Conservation (phyloP, 768 basidiomycete genomes). For the Chalciporus piperatus region DNA sequence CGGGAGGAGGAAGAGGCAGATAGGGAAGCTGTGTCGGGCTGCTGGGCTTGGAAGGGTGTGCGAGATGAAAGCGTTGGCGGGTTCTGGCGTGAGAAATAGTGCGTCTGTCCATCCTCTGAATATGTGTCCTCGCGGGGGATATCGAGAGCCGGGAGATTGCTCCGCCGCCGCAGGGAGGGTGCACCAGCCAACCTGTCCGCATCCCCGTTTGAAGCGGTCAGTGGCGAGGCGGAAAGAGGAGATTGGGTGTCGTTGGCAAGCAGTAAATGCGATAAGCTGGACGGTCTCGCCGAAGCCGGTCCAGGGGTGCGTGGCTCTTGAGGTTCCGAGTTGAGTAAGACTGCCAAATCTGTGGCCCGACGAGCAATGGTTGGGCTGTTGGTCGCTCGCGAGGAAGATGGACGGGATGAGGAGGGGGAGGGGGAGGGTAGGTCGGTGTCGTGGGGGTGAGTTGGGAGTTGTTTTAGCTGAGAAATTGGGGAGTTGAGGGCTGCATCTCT, state of each 20-base stretch:
- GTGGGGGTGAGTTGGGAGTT: conserved; percentile 29
- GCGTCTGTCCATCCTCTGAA: conserved; percentile 20
- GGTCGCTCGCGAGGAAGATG: conserved; percentile 31
- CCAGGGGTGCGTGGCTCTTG: conserved; percentile 36
- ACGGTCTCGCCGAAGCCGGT: conserved; percentile 38
- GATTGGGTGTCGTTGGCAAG: conserved; percentile 29
- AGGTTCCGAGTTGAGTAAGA: conserved; percentile 68
- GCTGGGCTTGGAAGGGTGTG: conserved; percentile 17
- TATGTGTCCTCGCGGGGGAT: conserved; percentile 29
- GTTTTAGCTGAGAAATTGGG: conserved; percentile 50
- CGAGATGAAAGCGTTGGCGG: conserved; percentile 19
- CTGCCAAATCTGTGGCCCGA: conserved; percentile 74
- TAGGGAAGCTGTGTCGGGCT: conserved; percentile 18
- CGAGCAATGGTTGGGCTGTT: conserved; percentile 50
- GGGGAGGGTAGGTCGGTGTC: conserved; percentile 35
- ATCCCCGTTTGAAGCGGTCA: conserved; percentile 18
- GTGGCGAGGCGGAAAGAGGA: conserved; percentile 15
- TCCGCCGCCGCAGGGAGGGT: conserved; percentile 30
- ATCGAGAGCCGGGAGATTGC: conserved; percentile 31
- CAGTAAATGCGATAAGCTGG: conserved; percentile 43
- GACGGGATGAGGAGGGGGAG: conserved; percentile 36
- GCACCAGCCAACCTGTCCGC: conserved; percentile 23
- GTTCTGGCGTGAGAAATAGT: conserved; percentile 26
- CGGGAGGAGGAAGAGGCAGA: conserved; percentile 24
- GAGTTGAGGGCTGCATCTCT: conserved; percentile 84